phyloP scores from a whole-genome alignment of 495 filamentous ascomycete genomes.

The Aspergillus sclerotioniger region DNA sequence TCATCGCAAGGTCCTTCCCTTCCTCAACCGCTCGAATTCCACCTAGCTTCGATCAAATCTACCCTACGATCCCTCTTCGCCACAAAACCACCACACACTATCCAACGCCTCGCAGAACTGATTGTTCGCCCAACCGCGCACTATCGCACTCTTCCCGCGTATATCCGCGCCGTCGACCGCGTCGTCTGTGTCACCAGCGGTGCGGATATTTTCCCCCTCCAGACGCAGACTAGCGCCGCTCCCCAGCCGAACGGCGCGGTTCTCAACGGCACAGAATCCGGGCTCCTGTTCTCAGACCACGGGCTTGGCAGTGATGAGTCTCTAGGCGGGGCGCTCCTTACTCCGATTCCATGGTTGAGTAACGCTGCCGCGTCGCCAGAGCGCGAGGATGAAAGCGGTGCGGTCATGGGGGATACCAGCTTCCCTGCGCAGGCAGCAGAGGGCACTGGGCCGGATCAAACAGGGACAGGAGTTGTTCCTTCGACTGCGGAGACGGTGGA shows the following conservation, averaged over 20 bases:
- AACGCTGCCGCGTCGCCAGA: slow-evolving; percentile 37
- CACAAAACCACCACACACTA: slow-evolving; percentile 80
- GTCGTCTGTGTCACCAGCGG: slow-evolving; percentile 88
- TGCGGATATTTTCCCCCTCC: slow-evolving; percentile 77
- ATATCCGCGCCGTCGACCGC: slow-evolving; percentile 86
- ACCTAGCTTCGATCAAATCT: slow-evolving; percentile 63
- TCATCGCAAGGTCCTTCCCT: slow-evolving; percentile 44
- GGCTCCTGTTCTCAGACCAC: slow-evolving; percentile 31
- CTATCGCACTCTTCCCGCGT: slow-evolving; percentile 77
- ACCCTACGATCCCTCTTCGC: slow-evolving; percentile 68
- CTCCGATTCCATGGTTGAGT: slow-evolving; percentile 86
- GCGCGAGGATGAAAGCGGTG: slow-evolving; percentile 16
- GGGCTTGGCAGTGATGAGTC: slow-evolving; percentile 78
- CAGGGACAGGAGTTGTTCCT: slow-evolving; percentile 14
- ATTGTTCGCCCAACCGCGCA: slow-evolving; percentile 71
- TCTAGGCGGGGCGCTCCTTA: slow-evolving; percentile 86
- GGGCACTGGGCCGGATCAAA: not conserved
- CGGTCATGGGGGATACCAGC: not conserved
- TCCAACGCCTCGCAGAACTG: slow-evolving; percentile 93
- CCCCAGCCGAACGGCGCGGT: slow-evolving; percentile 45
- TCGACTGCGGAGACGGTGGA: not conserved
- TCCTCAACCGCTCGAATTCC: slow-evolving; percentile 60
- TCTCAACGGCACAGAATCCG: slow-evolving; percentile 30
- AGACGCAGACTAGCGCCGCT: slow-evolving; percentile 51
- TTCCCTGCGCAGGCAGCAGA: not conserved